Conservation (phyloP, 345 rosid genomes). For the Luvunga scandens region DNA sequence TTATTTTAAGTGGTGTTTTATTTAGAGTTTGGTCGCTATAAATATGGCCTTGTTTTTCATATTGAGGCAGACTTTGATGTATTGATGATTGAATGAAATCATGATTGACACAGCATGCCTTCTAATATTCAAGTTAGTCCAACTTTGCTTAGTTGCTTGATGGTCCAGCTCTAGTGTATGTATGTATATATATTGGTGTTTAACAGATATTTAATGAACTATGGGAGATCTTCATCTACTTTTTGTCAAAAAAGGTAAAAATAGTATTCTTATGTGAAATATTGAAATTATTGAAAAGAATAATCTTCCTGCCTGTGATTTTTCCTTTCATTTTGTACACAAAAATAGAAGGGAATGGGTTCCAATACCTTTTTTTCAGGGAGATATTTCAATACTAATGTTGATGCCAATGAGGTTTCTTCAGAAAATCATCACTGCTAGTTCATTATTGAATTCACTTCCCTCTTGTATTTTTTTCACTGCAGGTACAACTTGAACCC, state of each 20-base stretch:
- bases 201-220: background rate
- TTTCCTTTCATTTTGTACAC: background rate
- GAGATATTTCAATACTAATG: background rate
- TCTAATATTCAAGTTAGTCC: no score
- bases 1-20: background rate
- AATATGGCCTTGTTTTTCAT: background rate
- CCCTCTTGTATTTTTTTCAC: background rate
- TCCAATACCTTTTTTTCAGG: no score
- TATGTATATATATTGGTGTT: background rate
- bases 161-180: background rate
- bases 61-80: background rate
- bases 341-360: background rate
- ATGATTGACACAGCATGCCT: background rate
- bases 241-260: background rate
- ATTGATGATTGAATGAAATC: background rate
- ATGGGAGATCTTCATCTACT: background rate
- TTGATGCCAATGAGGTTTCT: background rate
- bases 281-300: background rate
- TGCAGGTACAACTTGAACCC: constrained; percentile 23
- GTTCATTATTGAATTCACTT: background rate
- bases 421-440: background rate
- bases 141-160: background rate
- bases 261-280: background rate
- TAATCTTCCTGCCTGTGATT: background rate
- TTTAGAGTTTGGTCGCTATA: background rate